These are phyloP conservation scores for Stemphylium beticola DNA, from an alignment of 2,329 filamentous ascomycete genomes.

Conservation along the genomic window DNA sequence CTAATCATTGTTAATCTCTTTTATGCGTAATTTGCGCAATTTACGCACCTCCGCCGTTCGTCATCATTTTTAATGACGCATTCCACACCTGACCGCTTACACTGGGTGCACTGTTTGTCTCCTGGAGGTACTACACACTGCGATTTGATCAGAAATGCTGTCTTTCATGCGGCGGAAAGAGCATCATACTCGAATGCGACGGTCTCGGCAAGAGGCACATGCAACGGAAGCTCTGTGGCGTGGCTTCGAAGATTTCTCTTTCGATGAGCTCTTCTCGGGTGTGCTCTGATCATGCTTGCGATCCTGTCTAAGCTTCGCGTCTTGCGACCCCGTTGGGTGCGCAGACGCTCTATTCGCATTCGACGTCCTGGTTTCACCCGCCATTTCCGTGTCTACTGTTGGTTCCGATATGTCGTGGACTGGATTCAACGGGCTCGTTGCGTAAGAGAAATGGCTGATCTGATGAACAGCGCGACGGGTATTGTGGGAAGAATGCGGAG, in stretches of 20 bases:
- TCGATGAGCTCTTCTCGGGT: conserved; percentile 19
- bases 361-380: conserved; percentile 14
- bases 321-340: conserved; percentile 21
- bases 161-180: neutral
- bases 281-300: conserved; percentile 17
- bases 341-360: conserved; percentile 19
- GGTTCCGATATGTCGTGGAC: neutral
- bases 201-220: conserved; percentile 60
- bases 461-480: neutral
- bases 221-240: conserved; percentile 60
- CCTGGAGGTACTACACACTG: conserved; percentile 63
- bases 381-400: conserved; percentile 12
- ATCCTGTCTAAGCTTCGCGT: conserved; percentile 21
- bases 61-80: conserved; percentile 66
- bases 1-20: conserved; percentile 40
- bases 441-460: neutral
- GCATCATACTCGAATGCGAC: conserved; percentile 49
- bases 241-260: conserved; percentile 38
- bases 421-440: neutral
- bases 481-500: conserved; percentile 10
- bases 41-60: conserved; percentile 58
- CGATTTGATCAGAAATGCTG: conserved; percentile 29
- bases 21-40: neutral
- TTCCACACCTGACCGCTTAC: conserved; percentile 57
- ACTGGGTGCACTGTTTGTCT: conserved; percentile 60